phyloP scores from a whole-genome alignment of 2,329 filamentous ascomycete genomes.

The Sporothrix variecibatus region DNA sequence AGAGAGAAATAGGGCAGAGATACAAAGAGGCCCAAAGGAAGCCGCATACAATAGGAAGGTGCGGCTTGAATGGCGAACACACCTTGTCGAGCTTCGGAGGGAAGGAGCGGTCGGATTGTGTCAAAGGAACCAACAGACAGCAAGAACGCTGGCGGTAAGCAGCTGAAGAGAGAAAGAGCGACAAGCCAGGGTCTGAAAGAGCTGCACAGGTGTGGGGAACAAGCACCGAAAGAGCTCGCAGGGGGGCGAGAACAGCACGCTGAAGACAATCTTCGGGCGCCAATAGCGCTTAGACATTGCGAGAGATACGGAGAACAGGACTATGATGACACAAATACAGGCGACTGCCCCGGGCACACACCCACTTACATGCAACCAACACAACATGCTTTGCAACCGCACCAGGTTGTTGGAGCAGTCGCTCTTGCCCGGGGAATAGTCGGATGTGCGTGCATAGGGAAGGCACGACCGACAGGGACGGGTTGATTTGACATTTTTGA shows the following conservation, averaged over 20 bases:
- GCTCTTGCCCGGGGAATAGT: neutral
- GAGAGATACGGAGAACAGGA: neutral
- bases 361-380: neutral
- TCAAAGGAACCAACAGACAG: neutral
- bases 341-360: neutral
- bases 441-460: slow-evolving; percentile 8
- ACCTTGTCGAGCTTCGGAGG: neutral
- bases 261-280: neutral
- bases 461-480: slow-evolving; percentile 3
- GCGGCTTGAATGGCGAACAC: slow-evolving; percentile 6
- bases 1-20: neutral
- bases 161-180: slow-evolving; percentile 6
- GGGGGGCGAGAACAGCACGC: neutral
- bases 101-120: slow-evolving; percentile 14
- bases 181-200: slow-evolving; percentile 6
- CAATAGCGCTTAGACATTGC: slow-evolving; percentile 7
- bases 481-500: neutral
- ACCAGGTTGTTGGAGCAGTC: neutral
- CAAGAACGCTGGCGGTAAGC: neutral
- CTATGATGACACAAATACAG: neutral
- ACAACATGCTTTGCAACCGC: neutral
- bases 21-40: neutral
- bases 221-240: neutral
- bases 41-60: slow-evolving; percentile 15
- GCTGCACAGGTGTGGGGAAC: slow-evolving; percentile 15